Conservation (phyloP, 1,139 yeast genomes). For the Saccharomyces hybrid region DNA sequence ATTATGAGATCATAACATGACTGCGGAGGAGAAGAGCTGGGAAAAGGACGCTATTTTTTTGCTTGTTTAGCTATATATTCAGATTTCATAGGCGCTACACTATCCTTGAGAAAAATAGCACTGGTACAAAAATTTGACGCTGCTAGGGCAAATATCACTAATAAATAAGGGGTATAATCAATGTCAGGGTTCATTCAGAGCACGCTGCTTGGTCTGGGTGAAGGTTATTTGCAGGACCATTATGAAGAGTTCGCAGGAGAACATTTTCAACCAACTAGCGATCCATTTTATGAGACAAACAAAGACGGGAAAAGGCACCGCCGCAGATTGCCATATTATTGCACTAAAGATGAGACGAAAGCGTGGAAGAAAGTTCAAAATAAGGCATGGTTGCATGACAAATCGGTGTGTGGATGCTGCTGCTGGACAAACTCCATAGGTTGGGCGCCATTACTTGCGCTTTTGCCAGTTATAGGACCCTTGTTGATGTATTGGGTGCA, state of each 20-base stretch:
- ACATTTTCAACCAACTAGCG: constrained; percentile 33
- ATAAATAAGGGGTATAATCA: no score
- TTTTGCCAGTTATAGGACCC: constrained; percentile 79
- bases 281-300: constrained; percentile 55
- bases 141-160: no score
- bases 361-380: constrained; percentile 63
- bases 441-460: constrained; percentile 56
- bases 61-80: no score
- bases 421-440: constrained; percentile 78
- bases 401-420: constrained; percentile 68
- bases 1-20: no score
- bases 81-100: no score
- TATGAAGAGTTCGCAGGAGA: constrained; percentile 25
- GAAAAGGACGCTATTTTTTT: no score
- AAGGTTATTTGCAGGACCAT: constrained; percentile 20
- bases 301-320: constrained; percentile 43
- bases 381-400: constrained; percentile 81
- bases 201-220: constrained; percentile 8
- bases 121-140: no score
- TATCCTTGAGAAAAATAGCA: no score
- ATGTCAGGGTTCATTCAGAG: constrained; percentile 7
- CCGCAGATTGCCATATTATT: constrained; percentile 50
- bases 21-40: no score
- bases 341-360: constrained; percentile 55
- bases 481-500: constrained; percentile 71